Conservation (phyloP, 306 rosid species). For the Hippophae gyantsensis region DNA sequence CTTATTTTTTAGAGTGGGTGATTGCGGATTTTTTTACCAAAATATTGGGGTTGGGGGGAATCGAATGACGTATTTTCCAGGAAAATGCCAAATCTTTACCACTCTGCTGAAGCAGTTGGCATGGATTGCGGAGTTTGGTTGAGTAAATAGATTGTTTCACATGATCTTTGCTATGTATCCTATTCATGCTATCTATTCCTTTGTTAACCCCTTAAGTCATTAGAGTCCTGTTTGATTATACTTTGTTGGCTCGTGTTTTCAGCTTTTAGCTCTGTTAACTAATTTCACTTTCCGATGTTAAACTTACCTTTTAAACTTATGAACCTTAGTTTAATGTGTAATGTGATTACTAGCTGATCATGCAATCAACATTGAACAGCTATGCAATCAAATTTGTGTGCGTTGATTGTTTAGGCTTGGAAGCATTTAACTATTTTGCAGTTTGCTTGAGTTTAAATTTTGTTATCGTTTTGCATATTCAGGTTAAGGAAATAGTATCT, state of each 20-base stretch:
- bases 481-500: slow-evolving; percentile 81
- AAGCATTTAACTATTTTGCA: background rate
- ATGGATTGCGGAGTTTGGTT: background rate
- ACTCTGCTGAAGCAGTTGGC: background rate
- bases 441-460: slow-evolving; percentile 1
- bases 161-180: background rate
- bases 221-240: background rate
- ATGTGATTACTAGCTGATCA: background rate
- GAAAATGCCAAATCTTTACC: background rate
- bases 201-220: background rate
- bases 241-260: background rate
- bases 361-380: background rate
- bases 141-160: background rate
- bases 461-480: slow-evolving; percentile 15
- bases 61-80: no score
- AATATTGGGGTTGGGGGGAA: no score
- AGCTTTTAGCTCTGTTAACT: background rate
- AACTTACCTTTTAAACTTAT: background rate
- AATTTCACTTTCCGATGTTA: background rate
- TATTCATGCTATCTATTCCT: background rate
- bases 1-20: no score
- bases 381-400: background rate
- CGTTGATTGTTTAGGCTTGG: background rate
- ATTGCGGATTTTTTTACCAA: no score
- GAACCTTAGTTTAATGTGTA: background rate